Conservation (phyloP, 1,284 basidiomycete genomes). For the Apiotrichum mycotoxinovorans region DNA sequence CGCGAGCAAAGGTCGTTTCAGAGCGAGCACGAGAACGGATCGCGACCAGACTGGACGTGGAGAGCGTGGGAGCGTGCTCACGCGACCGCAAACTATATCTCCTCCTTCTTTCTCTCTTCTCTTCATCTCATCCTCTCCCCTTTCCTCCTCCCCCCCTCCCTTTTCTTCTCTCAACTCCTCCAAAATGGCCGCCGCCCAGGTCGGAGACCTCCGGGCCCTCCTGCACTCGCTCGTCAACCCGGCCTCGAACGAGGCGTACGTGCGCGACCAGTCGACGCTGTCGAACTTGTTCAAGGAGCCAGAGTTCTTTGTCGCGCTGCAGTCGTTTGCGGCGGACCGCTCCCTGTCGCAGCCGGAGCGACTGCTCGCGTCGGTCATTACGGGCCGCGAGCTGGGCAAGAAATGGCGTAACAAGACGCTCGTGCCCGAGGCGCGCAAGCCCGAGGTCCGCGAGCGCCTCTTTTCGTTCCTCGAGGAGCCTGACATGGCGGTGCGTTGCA, state of each 20-base stretch:
- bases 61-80: neutral
- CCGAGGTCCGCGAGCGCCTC: conserved; percentile 40
- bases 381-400: conserved; percentile 46
- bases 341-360: conserved; percentile 37
- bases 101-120: neutral
- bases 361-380: conserved; percentile 43
- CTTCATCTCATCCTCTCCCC: neutral
- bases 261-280: conserved; percentile 38
- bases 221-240: conserved; percentile 40
- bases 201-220: conserved; percentile 27
- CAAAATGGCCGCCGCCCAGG: conserved; percentile 7
- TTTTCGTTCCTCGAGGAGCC: conserved; percentile 48
- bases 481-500: conserved; percentile 32
- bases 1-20: no score
- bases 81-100: neutral
- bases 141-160: neutral
- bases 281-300: conserved; percentile 43
- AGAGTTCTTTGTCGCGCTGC: conserved; percentile 45
- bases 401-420: conserved; percentile 50
- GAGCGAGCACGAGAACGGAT: no score
- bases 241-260: conserved; percentile 33
- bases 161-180: neutral
- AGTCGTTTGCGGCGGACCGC: conserved; percentile 37
- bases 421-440: conserved; percentile 45
- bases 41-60: no score